Evolutionary conservation across 768 basidiomycete genomes (phyloP).

Genomic region (Psilocybe azurescens): DNA sequence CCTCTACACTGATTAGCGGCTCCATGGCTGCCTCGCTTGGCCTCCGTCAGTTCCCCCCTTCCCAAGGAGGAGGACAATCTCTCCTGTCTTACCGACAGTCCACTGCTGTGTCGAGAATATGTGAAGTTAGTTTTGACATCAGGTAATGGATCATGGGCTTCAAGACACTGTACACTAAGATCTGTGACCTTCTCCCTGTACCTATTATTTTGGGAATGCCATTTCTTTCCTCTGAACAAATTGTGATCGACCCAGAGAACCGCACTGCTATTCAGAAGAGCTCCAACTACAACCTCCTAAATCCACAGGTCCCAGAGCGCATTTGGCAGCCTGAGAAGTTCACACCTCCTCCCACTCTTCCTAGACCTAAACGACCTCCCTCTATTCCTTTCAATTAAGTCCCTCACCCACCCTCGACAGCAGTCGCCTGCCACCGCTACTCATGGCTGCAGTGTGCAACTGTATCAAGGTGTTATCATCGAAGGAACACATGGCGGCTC

Average conservation of each 20-base stretch:
- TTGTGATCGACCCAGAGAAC: background rate
- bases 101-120: conserved; percentile 23
- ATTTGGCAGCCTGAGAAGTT: too few relatives aligned
- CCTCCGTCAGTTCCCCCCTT: conserved; percentile 18
- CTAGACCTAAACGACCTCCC: too few relatives aligned
- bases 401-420: too few relatives aligned
- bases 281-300: background rate
- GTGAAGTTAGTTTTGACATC: conserved; percentile 21
- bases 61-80: conserved; percentile 24
- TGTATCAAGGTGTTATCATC: background rate
- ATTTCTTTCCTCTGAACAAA: background rate
- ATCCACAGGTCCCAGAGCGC: too few relatives aligned
- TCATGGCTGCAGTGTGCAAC: background rate
- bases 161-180: too few relatives aligned
- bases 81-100: conserved; percentile 15
- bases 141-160: conserved; percentile 18
- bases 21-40: conserved; percentile 17
- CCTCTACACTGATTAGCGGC: conserved; percentile 26
- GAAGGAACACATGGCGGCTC: background rate
- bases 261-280: background rate
- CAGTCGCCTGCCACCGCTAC: too few relatives aligned
- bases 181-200: conserved; percentile 11
- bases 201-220: conserved; percentile 29
- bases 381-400: too few relatives aligned
- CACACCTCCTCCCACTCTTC: too few relatives aligned